These are phyloP conservation scores for Lodderomyces theae DNA, from an alignment of 1,139 yeast genomes.

Conservation along the genomic window DNA sequence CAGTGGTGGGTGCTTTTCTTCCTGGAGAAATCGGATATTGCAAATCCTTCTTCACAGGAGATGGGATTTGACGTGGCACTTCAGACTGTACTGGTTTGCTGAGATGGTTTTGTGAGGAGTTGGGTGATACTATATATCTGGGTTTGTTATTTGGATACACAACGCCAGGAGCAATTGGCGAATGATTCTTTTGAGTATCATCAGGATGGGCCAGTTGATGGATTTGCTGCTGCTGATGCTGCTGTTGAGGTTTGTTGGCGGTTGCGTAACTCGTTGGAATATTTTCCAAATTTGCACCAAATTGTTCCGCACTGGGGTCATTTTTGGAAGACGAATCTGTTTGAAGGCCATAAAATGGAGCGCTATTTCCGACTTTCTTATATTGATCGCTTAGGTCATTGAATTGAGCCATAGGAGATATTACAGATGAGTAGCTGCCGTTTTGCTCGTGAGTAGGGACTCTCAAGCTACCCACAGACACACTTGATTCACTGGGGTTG, in stretches of 20 bases:
- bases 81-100: slow-evolving; percentile 16
- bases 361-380: slow-evolving; percentile 15
- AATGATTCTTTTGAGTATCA: too few species aligned
- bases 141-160: slow-evolving; percentile 23
- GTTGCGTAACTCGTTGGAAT: background rate
- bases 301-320: too few species aligned
- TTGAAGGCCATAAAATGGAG: slow-evolving; percentile 2
- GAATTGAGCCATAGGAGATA: slow-evolving; percentile 53
- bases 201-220: too few species aligned
- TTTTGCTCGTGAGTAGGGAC: slow-evolving; percentile 31
- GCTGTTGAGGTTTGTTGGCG: background rate
- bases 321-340: slow-evolving; percentile 8
- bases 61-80: slow-evolving; percentile 4
- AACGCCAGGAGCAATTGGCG: too few species aligned
- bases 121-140: slow-evolving; percentile 36
- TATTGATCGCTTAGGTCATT: slow-evolving; percentile 51
- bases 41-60: slow-evolving; percentile 13
- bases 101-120: slow-evolving; percentile 30
- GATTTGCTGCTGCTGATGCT: too few species aligned
- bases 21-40: slow-evolving; percentile 16
- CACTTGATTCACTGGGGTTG: slow-evolving; percentile 6
- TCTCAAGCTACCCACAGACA: slow-evolving; percentile 12
- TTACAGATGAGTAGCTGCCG: slow-evolving; percentile 42
- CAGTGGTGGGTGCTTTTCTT: slow-evolving; percentile 7
- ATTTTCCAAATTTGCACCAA: slow-evolving; percentile 1